phyloP scores from a whole-genome alignment of 2,329 filamentous ascomycete species.

The Zasmidium citrigriseum region DNA sequence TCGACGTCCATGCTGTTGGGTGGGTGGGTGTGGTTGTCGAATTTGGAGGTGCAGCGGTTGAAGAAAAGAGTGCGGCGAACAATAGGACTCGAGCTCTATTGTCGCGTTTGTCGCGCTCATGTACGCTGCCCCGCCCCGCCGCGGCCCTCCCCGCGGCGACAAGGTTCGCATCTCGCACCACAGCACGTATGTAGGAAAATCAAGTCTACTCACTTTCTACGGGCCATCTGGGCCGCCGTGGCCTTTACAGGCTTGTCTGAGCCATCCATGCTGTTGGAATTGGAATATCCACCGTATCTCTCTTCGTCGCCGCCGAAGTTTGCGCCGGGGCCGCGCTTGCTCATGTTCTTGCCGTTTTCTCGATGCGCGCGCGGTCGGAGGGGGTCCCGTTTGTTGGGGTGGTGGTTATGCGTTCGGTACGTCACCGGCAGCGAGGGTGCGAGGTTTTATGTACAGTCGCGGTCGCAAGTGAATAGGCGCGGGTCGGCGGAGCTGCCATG shows the following conservation, averaged over 20 bases:
- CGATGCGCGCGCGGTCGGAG: constrained; percentile 7
- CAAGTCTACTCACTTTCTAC: constrained; percentile 35
- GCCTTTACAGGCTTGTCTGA: constrained; percentile 30
- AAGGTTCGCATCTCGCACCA: neutral
- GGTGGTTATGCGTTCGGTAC: constrained; percentile 7
- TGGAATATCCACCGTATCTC: constrained; percentile 26
- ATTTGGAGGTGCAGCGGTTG: no score
- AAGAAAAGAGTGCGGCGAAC: no score
- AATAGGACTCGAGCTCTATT: constrained; percentile 12
- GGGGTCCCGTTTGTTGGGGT: neutral
- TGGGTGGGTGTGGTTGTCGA: no score
- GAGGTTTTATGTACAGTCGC: constrained; percentile 18
- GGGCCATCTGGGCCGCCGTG: constrained; percentile 38
- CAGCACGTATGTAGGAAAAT: constrained; percentile 8
- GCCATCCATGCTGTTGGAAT: constrained; percentile 15
- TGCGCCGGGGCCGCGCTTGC: constrained; percentile 32
- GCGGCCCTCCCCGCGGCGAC: no score
- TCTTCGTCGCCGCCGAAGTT: constrained; percentile 28
- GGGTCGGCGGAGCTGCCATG: constrained; percentile 18
- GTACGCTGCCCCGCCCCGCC: neutral
- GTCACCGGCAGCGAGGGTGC: constrained; percentile 11
- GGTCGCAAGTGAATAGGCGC: constrained; percentile 10
- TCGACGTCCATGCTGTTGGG: no score
- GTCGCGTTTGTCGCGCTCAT: neutral
- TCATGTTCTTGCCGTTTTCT: constrained; percentile 24